phyloP scores from a whole-genome alignment of 2,329 filamentous ascomycete genomes.

The Alternaria infectoria region DNA sequence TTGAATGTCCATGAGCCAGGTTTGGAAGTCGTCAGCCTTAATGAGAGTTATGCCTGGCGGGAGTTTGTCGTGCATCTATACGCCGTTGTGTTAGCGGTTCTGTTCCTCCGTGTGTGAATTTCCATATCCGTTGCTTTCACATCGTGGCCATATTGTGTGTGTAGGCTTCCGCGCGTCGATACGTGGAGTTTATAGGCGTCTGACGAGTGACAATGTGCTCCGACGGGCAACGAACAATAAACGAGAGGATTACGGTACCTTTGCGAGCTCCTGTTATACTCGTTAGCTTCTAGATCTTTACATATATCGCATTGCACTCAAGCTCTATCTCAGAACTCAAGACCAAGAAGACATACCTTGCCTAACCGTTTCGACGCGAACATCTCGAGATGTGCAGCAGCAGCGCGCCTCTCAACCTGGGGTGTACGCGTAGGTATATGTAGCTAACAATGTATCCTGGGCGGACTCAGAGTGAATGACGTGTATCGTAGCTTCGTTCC shows the following conservation, averaged over 20 bases:
- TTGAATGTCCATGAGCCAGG: conserved; percentile 91
- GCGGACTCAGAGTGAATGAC: background rate
- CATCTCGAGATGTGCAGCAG: conserved; percentile 42
- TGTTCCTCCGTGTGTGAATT: background rate
- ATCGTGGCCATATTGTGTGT: background rate
- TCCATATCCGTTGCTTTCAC: background rate
- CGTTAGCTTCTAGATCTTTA: conserved; percentile 1
- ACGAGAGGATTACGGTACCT: conserved; percentile 19
- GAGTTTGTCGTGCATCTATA: conserved; percentile 62
- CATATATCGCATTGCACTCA: background rate
- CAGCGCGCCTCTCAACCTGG: background rate
- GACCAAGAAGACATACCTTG: conserved; percentile 48
- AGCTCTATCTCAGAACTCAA: background rate
- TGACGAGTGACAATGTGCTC: background rate
- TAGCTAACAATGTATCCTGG: background rate
- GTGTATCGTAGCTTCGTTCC: background rate
- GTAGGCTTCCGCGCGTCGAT: background rate
- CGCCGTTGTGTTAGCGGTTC: background rate
- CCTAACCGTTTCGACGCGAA: conserved; percentile 58
- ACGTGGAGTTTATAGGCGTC: background rate
- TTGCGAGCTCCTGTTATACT: conserved; percentile 21
- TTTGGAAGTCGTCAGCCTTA: conserved; percentile 79
- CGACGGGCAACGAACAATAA: background rate
- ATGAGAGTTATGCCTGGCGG: conserved; percentile 78
- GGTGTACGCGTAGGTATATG: background rate